Base-by-base conservation (phyloP, 208 protist genomes). In the Trypanosoma cruzi region DNA sequence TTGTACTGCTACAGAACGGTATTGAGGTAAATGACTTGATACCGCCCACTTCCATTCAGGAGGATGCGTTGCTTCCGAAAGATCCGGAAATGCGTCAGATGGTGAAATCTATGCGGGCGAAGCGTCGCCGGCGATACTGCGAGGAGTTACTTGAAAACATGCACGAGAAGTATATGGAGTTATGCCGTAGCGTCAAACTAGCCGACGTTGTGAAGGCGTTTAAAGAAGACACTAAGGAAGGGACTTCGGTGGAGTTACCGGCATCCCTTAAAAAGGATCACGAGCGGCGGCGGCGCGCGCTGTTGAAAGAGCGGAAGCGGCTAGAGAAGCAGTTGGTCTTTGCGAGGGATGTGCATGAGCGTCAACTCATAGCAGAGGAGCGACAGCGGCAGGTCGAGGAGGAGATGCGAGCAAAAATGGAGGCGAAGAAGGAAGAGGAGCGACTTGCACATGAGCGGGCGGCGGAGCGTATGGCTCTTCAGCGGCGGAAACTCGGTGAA, bases 1-100 rank as follows among this genome's bases (percentile, higher is more conserved):
- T 96, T 29, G 81, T 90, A 52, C 31, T 93, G 34, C 65, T 96
- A 10, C 81, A 86, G 24, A 90, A 88, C 68, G 92, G 92, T 40
- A 76, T 90, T 54, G 67, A 59, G 14, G 65, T 84, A 11, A 36
- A 59, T 24, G 88, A 96, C 60, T 80, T 93, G 46, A 14, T 71
- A 34, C 64, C 55, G 26, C 22, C 11, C 29, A 64, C 67, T 14
- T 28, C 46, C 16, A n/a, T 18, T n/a, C 67, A 82, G 37, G 78
- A 61, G 11, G 69, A 52, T 29, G 10, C 72, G 4, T 11, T 58
- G 13, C 67, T 86, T 49, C 73, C 76, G 22, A 58, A 60, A 36
- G 73, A 86, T 31, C 31, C 62, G 22, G 76, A 73, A 29, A 29
- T 82, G 48, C 80, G 76, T 22, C 71, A 68, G 29, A 75, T 80